A percentile compares a stretch with the other conserved stretches of the same genome.
Conservation (phyloP, 2,329 filamentous ascomycete species). For the Blastomyces parvus region DNA sequence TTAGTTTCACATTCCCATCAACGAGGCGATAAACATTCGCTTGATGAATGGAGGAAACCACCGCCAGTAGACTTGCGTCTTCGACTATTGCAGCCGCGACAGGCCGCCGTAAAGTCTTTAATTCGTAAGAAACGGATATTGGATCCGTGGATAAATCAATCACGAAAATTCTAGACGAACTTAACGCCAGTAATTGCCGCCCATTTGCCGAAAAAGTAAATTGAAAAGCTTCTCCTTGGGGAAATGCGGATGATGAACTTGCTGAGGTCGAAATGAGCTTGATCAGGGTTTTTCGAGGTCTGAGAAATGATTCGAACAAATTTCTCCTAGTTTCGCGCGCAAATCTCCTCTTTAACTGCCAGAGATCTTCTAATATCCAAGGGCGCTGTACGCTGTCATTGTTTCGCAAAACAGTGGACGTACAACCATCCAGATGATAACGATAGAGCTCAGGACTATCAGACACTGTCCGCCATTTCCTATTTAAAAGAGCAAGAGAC, state of each 20-base stretch:
- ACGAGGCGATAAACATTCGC: conserved; percentile 75
- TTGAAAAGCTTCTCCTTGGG: conserved; percentile 75
- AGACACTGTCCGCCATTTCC: conserved; percentile 36
- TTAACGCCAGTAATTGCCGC: conserved; percentile 67
- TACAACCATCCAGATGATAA: conserved; percentile 35
- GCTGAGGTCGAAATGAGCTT: conserved; percentile 76
- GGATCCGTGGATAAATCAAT: conserved; percentile 55
- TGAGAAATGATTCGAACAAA: conserved; percentile 65
- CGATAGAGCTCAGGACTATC: conserved; percentile 38
- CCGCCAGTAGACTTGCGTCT: conserved; percentile 64
- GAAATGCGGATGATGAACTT: conserved; percentile 69
- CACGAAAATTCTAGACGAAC: conserved; percentile 74
- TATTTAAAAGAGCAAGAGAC: conserved; percentile 38
- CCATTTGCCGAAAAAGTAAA: conserved; percentile 71
- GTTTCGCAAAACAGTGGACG: conserved; percentile 23
- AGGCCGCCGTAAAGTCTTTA: conserved; percentile 69
- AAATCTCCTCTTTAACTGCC: conserved; percentile 55
- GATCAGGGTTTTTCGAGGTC: conserved; percentile 60
- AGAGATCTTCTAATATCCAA: conserved; percentile 42
- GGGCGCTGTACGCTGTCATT: conserved; percentile 27
- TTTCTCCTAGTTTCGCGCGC: conserved; percentile 63
- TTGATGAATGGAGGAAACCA: conserved; percentile 72
- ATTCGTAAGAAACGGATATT: conserved; percentile 60
- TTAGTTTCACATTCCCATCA: conserved; percentile 54
- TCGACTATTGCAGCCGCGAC: conserved; percentile 70